Percentiles rank a stretch among this genome's conserved stretches.
Evolutionary conservation across 1,284 basidiomycete genomes (phyloP).

Genomic region (Xerocomus cyaneibrunnescens): DNA sequence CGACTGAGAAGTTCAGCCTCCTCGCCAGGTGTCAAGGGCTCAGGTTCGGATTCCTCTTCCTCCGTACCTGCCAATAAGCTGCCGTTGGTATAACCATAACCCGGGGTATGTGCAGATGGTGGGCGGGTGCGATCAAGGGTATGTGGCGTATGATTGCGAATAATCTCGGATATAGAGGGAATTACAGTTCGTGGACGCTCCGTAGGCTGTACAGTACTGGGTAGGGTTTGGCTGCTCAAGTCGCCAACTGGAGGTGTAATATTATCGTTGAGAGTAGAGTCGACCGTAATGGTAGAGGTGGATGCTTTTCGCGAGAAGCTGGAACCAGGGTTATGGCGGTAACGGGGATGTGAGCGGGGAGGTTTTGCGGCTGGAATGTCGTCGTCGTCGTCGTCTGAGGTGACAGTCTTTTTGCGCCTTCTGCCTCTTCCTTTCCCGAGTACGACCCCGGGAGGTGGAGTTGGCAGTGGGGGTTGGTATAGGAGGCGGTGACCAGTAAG

Average conservation of each 20-base stretch:
- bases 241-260: slow-evolving; percentile 12
- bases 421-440: slow-evolving; percentile 61
- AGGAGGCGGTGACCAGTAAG: slow-evolving; percentile 61
- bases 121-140: slow-evolving; percentile 48
- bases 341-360: slow-evolving; percentile 38
- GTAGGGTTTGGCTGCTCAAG: slow-evolving; percentile 16
- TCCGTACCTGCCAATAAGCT: slow-evolving; percentile 43
- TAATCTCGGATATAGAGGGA: slow-evolving; percentile 83
- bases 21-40: slow-evolving; percentile 49
- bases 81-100: slow-evolving; percentile 48
- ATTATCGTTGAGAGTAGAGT: slow-evolving; percentile 23
- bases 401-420: slow-evolving; percentile 38
- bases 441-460: slow-evolving; percentile 74
- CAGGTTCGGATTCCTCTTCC: slow-evolving; percentile 51
- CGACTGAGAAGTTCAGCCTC: slow-evolving; percentile 65
- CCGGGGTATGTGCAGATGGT: slow-evolving; percentile 45
- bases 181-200: slow-evolving; percentile 43
- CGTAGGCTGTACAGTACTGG: slow-evolving; percentile 20
- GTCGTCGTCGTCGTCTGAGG: slow-evolving; percentile 43
- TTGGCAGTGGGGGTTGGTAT: slow-evolving; percentile 76
- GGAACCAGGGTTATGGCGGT: slow-evolving; percentile 38
- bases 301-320: slow-evolving; percentile 41
- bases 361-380: slow-evolving; percentile 26
- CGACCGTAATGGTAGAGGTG: slow-evolving; percentile 41
- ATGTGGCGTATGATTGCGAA: slow-evolving; percentile 66